A percentile compares a stretch with the other conserved stretches of the same genome.
Evolutionary conservation across 2,329 filamentous ascomycete species (phyloP).

Genomic region (Epicoccum nigrum): DNA sequence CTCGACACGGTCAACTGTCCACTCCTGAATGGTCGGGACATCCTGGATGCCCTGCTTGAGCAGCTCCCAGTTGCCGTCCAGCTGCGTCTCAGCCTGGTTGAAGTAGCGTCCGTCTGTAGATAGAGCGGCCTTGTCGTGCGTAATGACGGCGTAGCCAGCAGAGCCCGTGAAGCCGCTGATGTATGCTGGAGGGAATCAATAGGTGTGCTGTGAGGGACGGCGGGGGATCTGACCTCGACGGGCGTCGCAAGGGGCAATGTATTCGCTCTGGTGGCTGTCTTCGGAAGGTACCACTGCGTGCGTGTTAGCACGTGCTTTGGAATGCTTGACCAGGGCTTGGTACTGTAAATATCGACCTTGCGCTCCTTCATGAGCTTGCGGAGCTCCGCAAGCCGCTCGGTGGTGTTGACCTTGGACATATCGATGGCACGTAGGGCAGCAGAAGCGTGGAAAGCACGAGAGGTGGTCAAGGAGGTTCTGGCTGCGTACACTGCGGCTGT

Average conservation of each 20-base stretch:
- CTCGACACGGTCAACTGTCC: slow-evolving; percentile 84
- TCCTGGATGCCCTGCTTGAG: slow-evolving; percentile 93
- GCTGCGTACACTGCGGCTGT: slow-evolving; percentile 36
- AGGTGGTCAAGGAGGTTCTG: slow-evolving; percentile 18
- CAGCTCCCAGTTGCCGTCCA: slow-evolving; percentile 89
- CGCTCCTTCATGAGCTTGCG: slow-evolving; percentile 85
- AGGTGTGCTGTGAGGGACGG: slow-evolving; percentile 23
- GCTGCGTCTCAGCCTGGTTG: slow-evolving; percentile 90
- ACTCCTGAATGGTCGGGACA: slow-evolving; percentile 97
- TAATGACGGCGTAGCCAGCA: slow-evolving; percentile 89
- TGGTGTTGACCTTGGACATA: slow-evolving; percentile 83
- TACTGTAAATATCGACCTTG: slow-evolving; percentile 92
- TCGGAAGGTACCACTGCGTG: slow-evolving; percentile 87
- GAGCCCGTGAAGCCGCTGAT: slow-evolving; percentile 96
- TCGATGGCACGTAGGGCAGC: slow-evolving; percentile 50
- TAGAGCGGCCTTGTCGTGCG: slow-evolving; percentile 82
- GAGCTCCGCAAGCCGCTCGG: slow-evolving; percentile 74
- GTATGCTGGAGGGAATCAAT: slow-evolving; percentile 62
- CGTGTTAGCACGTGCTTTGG: slow-evolving; percentile 47
- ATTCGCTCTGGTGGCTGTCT: slow-evolving; percentile 97
- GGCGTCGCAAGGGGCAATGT: slow-evolving; percentile 94
- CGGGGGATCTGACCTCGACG: slow-evolving; percentile 66
- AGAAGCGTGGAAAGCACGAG: slow-evolving; percentile 41
- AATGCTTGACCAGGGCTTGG: slow-evolving; percentile 13
- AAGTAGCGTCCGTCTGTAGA: slow-evolving; percentile 98